Percentiles rank a stretch among this genome's conserved stretches.
These are phyloP conservation scores for Hypoxylon fuscum DNA, from an alignment of 495 filamentous ascomycete genomes.

Conservation along the genomic window DNA sequence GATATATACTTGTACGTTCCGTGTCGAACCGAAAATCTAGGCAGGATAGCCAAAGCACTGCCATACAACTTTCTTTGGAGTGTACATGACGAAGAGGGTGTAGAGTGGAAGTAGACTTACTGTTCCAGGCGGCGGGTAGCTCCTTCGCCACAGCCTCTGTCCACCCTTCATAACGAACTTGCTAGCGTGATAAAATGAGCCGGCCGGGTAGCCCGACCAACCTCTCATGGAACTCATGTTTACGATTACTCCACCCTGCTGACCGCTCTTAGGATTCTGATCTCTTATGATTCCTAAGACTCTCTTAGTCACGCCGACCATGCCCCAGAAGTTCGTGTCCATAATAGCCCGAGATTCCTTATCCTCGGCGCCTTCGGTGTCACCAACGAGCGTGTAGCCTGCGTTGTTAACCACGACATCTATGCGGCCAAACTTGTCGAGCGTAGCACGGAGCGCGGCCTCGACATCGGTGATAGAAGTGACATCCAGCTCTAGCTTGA, in stretches of 20 bases:
- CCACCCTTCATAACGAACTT: slow-evolving; percentile 65
- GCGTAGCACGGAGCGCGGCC: slow-evolving; percentile 47
- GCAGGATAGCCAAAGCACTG: too few species aligned
- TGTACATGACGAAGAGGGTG: background rate
- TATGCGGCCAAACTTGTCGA: slow-evolving; percentile 55
- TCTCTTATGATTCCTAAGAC: slow-evolving; percentile 60
- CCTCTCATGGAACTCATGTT: slow-evolving; percentile 66
- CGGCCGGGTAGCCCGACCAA: slow-evolving; percentile 52
- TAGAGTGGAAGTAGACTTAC: slow-evolving; percentile 31
- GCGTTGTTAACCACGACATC: slow-evolving; percentile 69
- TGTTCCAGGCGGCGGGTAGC: slow-evolving; percentile 60
- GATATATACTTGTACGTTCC: too few species aligned
- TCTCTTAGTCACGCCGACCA: slow-evolving; percentile 54
- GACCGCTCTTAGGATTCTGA: slow-evolving; percentile 39
- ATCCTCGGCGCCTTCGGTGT: slow-evolving; percentile 56
- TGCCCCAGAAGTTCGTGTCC: slow-evolving; percentile 65
- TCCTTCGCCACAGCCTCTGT: slow-evolving; percentile 63
- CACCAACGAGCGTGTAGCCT: slow-evolving; percentile 58
- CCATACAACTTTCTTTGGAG: too few species aligned
- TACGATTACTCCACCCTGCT: slow-evolving; percentile 59
- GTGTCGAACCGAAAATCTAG: too few species aligned
- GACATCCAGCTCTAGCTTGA: slow-evolving; percentile 59
- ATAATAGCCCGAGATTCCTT: slow-evolving; percentile 51
- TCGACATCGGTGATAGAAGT: slow-evolving; percentile 51
- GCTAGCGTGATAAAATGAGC: slow-evolving; percentile 63